phyloP scores from a whole-genome alignment of 345 rosid genomes.

The Gynandropsis gynandra region DNA sequence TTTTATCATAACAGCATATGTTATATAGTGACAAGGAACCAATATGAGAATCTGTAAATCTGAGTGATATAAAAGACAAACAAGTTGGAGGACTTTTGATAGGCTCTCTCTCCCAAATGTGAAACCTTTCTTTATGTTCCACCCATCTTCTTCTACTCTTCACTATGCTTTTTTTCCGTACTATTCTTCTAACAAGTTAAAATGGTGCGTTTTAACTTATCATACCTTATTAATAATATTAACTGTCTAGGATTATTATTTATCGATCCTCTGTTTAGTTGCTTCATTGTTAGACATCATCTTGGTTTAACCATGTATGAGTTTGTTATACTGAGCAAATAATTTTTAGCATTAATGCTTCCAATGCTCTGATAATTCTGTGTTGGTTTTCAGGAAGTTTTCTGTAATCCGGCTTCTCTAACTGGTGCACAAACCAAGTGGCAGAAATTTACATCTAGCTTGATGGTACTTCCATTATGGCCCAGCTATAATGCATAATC shows the following conservation, averaged over 20 bases:
- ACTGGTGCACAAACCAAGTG: slow-evolving; percentile 63
- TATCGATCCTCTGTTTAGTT: slow-evolving; percentile 11
- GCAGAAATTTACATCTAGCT: slow-evolving; percentile 82
- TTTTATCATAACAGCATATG: neutral
- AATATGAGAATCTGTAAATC: too few relatives aligned
- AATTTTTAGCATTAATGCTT: slow-evolving; percentile 5
- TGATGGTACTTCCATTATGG: slow-evolving; percentile 45
- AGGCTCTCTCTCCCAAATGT: too few relatives aligned
- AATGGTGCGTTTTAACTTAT: too few relatives aligned
- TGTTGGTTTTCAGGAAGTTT: slow-evolving; percentile 60
- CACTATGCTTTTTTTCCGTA: too few relatives aligned
- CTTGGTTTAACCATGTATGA: slow-evolving; percentile 1
- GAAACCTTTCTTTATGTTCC: too few relatives aligned
- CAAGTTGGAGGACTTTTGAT: too few relatives aligned
- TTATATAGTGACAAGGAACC: neutral
- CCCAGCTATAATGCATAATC: slow-evolving; percentile 1
- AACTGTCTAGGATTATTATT: too few relatives aligned
- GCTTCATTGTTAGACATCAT: slow-evolving; percentile 11
- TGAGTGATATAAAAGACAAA: too few relatives aligned
- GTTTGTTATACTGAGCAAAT: neutral
- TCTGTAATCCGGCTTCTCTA: slow-evolving; percentile 83
- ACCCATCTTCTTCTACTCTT: too few relatives aligned
- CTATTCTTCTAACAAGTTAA: too few relatives aligned
- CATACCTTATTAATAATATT: too few relatives aligned
- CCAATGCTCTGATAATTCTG: neutral